phyloP scores from a whole-genome alignment of 306 rosid species.

The Acacia crassicarpa region DNA sequence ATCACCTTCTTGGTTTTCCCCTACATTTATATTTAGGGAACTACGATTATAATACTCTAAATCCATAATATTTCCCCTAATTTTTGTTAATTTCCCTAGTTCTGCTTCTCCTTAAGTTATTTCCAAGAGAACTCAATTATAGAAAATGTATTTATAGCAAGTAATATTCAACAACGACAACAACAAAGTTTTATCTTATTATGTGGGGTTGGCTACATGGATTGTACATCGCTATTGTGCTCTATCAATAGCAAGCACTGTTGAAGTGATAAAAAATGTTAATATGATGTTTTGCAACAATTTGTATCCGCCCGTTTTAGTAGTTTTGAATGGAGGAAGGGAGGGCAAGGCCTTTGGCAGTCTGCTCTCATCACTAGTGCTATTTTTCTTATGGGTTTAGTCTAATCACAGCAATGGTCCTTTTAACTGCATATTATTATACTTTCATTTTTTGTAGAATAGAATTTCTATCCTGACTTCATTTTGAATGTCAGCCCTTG shows the following conservation, averaged over 20 bases:
- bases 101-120: neutral
- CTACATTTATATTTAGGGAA: neutral
- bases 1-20: neutral
- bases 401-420: neutral
- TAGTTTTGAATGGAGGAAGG: neutral
- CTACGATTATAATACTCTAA: neutral
- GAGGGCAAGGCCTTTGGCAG: neutral
- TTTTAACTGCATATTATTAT: neutral
- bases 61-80: neutral
- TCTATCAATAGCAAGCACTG: too few relatives aligned
- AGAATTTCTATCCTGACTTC: neutral
- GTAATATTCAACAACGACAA: neutral
- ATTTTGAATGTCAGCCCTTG: neutral
- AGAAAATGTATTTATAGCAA: neutral
- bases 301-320: neutral
- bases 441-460: neutral
- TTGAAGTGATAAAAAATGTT: neutral
- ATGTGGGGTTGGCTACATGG: too few relatives aligned
- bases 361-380: neutral
- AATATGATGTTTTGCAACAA: neutral
- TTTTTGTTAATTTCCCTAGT: neutral
- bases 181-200: too few relatives aligned
- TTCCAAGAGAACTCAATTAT: neutral
- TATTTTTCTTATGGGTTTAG: neutral
- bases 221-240: too few relatives aligned